Evolutionary conservation across 495 filamentous ascomycete genomes (phyloP), one percentile per base, ranked within the genome.

Genomic region (Hypoxylon cercidicola): DNA sequence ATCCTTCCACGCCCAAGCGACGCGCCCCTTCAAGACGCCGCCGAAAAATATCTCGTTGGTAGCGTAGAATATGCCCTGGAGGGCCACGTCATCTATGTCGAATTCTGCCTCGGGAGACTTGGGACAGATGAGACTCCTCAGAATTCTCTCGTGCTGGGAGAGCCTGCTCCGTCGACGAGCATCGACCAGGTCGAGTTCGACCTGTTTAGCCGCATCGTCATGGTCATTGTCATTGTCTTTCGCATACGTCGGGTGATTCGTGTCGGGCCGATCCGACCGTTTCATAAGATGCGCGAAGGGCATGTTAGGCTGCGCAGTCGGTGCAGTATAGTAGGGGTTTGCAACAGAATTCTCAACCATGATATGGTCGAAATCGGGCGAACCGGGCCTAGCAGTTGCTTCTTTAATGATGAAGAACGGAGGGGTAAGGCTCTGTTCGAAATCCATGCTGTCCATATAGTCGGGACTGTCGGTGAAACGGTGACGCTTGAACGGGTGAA

Each of bases 1-100:
- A 37, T 74, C 62, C 55, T 76, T 70, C 82, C 82, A 86, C 46
- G 81, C 77, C 82, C 83, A 85, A 23, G 70, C 62, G n/a, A 86
- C 84, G 12, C 83, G 72, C 32, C 79, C 76, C 43, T 72, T 74
- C 11, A 86, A 69, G 5, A 70, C 72, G n/a, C 80, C 79, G 62
- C 74, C 72, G 71, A 85, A 86, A 74, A 86, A 85, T 44, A 86
- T 74, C 44, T 80, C 75, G 70, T 86, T 83, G 16, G 76, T 78
- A 21, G 82, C 78, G 16, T 74, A 79, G 64, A 86, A 81, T 50
- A 85, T 82, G 64, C 73, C 74, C 28, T 77, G 70, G 3, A 86
- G 76, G 10, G 78, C 77, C 13, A 78, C 74, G 64, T 83, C 78
- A 73, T 83, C 81, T n/a, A 83, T 75, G 23, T 73, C 73, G 48